phyloP scores from a whole-genome alignment of 208 protist genomes.

The Phytomonas sp. region DNA sequence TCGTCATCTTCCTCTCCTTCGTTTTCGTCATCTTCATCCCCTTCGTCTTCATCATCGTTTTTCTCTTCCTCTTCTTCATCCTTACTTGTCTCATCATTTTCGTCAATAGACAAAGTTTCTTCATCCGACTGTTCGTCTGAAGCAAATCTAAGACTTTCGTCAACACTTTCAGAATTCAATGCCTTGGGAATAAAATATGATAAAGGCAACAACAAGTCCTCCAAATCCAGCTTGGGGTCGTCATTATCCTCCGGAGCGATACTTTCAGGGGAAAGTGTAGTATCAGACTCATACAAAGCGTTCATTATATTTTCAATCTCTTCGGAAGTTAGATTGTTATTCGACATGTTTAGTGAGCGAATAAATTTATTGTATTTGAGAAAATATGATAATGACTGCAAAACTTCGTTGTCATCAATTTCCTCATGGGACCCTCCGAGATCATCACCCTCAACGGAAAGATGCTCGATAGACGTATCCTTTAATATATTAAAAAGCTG shows the following conservation, averaged over 20 bases:
- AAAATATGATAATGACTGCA: slow-evolving; percentile 28
- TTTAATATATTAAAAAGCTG: slow-evolving; percentile 18
- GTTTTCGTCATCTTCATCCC: slow-evolving; percentile 13
- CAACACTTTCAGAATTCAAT: not conserved
- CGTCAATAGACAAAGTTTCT: slow-evolving; percentile 15
- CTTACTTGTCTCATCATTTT: slow-evolving; percentile 17
- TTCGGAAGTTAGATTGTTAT: slow-evolving; percentile 39
- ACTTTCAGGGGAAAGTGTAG: slow-evolving; percentile 39
- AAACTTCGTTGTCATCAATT: slow-evolving; percentile 18
- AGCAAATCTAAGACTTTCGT: not conserved
- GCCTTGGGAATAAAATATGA: not conserved
- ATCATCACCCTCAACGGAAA: slow-evolving; percentile 49
- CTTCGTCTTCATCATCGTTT: slow-evolving; percentile 19
- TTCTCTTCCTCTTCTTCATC: slow-evolving; percentile 25
- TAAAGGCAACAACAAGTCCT: slow-evolving; percentile 6
- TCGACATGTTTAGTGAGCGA: slow-evolving; percentile 35
- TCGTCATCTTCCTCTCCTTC: slow-evolving; percentile 23
- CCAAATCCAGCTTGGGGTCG: slow-evolving; percentile 13
- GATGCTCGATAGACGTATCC: slow-evolving; percentile 14
- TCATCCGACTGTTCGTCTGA: slow-evolving; percentile 4
- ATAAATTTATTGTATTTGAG: slow-evolving; percentile 78
- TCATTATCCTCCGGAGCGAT: slow-evolving; percentile 20
- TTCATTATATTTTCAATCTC: slow-evolving; percentile 22
- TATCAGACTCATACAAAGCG: slow-evolving; percentile 54
- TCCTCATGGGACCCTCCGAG: slow-evolving; percentile 29